Evolutionary conservation across 305 asterid species (phyloP), one percentile per base, ranked within the genome.

Genomic region (Plantago coronopus): DNA sequence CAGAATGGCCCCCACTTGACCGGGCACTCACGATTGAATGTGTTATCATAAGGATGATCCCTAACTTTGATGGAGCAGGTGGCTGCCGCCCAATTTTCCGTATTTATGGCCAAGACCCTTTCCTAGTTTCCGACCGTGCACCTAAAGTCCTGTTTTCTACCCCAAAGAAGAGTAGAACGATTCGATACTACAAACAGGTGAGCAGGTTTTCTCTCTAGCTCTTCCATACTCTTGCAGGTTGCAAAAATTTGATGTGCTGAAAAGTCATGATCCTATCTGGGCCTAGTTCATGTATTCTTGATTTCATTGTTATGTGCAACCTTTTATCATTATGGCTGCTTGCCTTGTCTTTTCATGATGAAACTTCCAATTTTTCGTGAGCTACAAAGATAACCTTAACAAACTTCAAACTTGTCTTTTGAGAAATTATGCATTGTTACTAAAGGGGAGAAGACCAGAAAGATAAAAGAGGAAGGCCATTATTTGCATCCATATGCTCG

Each of bases 1-100:
- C 95, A 72, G 84, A 81, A 76, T 91, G 98, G 98, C 98, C 98
- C 67, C 98, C 98, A 54, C 64, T 77, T 59, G 96, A 91, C 75
- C 73, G 98, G 74, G 88, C 91, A 61, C 94, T 91, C 73, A 75
- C 84, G 61, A 54, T 88, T 84, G 98, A 91, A 69, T 91, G 98
- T 69, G 72, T 91, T 69, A 88, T 88, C 63, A 79, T 91, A 69
- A 81, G 98, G 81, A 76, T 79, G 83, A 75, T 91, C 69, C 98
- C 98, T 69, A 60, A 88, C 73, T 83, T 88, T 73, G 94, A 91
- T 44, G 88, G 91, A n/a, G 77, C 71, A 43, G 96, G 98, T 67
- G 96, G 96, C 38, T 91, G 87, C 77, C 72, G 95, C 61, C 98
- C 98, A 54, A 71, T 86, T 56, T 85, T 91, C 81, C 94, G 95